These are phyloP conservation scores for Adansonia digitata DNA, from an alignment of 345 rosid genomes.

Conservation along the genomic window DNA sequence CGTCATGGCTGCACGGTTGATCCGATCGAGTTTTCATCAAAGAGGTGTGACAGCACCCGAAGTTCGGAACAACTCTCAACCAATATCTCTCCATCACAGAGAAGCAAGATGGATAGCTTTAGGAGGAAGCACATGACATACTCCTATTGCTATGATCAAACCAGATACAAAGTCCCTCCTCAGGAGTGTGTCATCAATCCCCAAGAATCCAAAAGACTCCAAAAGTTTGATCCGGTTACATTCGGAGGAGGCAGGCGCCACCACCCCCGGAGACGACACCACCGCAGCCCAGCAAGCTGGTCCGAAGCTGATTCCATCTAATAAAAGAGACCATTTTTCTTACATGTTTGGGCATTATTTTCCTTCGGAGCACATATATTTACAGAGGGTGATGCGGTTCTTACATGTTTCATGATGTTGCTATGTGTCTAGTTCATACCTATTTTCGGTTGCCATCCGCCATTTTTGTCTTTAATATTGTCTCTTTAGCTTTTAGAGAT, in stretches of 20 bases:
- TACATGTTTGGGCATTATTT: not conserved
- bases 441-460: no score
- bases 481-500: constrained; percentile 14
- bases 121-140: constrained; percentile 81
- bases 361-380: constrained; percentile 22
- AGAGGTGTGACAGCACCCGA: constrained; percentile 43
- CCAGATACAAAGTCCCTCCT: constrained; percentile 64
- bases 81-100: constrained; percentile 38
- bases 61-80: constrained; percentile 29
- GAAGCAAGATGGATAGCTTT: constrained; percentile 58
- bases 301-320: constrained; percentile 14
- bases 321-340: no score
- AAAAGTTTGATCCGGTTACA: constrained; percentile 64
- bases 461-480: constrained; percentile 27
- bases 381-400: no score
- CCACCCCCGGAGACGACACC: constrained; percentile 47
- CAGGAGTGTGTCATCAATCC: constrained; percentile 58
- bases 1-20: constrained; percentile 88
- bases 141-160: constrained; percentile 88
- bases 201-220: constrained; percentile 58
- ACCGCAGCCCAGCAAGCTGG: constrained; percentile 30
- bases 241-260: constrained; percentile 55
- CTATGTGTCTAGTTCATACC: constrained; percentile 46
- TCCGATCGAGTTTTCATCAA: constrained; percentile 50
- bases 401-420: no score